Base-by-base conservation (phyloP, 768 basidiomycete genomes). In the Pulveroboletus sp. region DNA sequence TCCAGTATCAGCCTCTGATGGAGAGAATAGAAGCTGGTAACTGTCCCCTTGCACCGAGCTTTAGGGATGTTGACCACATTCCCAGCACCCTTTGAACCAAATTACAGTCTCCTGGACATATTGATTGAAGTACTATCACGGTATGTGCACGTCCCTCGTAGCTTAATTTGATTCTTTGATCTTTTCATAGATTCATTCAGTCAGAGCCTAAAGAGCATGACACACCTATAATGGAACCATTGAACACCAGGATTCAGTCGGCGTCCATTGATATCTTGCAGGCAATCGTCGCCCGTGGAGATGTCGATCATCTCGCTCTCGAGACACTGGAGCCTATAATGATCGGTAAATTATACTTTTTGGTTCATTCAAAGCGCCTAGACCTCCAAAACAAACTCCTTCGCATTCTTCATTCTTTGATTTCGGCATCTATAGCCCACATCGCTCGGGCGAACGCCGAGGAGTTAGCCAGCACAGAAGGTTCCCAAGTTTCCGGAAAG, bases 371-470 rank as follows among this genome's bases (percentile, higher is more conserved):
- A 19, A 71, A 69, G 32, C 77, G 83, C 30, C 78, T 93, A 34
- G 89, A 95, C 59, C 74, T 93, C 13, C 96, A 98, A 72, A 93
- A 90, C 75, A 95, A 93, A 64, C 78, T 95, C 42, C 78, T 98
- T 4, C 92, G 93, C 62, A 80, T 95, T 12, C 78, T 98, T 1
- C 94, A 97, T 62, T 86, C 89, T 0, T 71, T 93, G 27, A 82
- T 93, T 35, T 85, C 87, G 4, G 81, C 82, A 1, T 81, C 82
- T 5, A 77, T 73, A 2, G 54, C 73, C 23, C 63, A 50, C 43
- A 63, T 47, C 53, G 54, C 48, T 60, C 64, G 56, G 54, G 55
- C 46, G 62, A 71, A 44, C 53, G 41, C 61, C 9, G 60, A 67
- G 9, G 76, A 73, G 42, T 67, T 63, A 46, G 52, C 64, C 6